These are phyloP conservation scores for Pisolithus tinctorius DNA, from an alignment of 768 basidiomycete species.

Conservation along the genomic window DNA sequence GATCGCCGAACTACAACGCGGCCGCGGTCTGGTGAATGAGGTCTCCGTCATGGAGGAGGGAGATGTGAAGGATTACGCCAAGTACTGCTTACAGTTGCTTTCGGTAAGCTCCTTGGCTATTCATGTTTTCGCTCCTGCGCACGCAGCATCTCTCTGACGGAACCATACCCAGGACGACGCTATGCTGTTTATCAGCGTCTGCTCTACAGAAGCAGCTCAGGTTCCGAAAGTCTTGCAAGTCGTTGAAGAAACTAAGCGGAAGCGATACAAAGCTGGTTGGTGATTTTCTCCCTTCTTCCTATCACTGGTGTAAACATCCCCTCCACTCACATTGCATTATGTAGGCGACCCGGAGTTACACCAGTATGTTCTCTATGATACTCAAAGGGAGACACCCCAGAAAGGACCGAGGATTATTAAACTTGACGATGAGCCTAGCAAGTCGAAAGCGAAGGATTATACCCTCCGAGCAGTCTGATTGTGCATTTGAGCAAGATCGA, in stretches of 20 bases:
- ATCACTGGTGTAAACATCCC: background rate
- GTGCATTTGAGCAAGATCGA: constrained; percentile 82
- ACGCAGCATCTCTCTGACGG: no score
- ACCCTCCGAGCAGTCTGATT: constrained; percentile 55
- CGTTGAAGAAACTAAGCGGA: constrained; percentile 74
- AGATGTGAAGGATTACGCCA: constrained; percentile 55
- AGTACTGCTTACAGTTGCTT: constrained; percentile 57
- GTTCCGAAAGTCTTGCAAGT: constrained; percentile 78
- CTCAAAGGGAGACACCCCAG: constrained; percentile 27
- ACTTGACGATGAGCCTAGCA: constrained; percentile 38
- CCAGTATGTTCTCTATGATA: constrained; percentile 74
- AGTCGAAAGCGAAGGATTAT: constrained; percentile 41
- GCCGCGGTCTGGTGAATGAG: constrained; percentile 69
- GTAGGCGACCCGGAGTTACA: constrained; percentile 56
- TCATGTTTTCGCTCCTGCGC: no score
- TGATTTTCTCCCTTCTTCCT: background rate
- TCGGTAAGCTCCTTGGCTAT: constrained; percentile 32
- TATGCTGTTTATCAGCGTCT: constrained; percentile 72
- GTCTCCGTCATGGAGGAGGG: constrained; percentile 65
- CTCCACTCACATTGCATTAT: constrained; percentile 24
- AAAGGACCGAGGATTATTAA: constrained; percentile 66
- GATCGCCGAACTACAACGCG: constrained; percentile 64
- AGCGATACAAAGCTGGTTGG: constrained; percentile 66
- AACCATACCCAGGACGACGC: constrained; percentile 53
- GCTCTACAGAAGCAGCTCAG: constrained; percentile 51